Evolutionary conservation across 495 filamentous ascomycete genomes (phyloP), one percentile per base, ranked within the genome.

Genomic region (Pyrenopolyporus hunteri): DNA sequence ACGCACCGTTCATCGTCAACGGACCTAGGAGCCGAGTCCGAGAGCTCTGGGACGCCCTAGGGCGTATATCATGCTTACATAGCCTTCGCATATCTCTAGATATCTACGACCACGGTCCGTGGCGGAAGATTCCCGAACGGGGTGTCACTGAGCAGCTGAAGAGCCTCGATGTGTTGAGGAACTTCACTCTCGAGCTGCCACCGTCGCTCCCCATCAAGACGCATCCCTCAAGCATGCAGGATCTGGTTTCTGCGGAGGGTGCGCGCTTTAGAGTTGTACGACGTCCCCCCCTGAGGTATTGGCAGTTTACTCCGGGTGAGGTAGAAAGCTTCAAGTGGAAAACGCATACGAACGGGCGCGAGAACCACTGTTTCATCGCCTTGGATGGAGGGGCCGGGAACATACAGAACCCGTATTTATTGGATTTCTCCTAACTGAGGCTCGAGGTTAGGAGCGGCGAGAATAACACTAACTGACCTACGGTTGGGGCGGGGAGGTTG

Each of bases 251-350:
- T 17, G 8, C 49, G 19, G 59, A 60, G 19, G 40, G 37, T 11
- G 45, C 37, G 8, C 50, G 59, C 22, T 69, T 71, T 46, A 28
- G 39, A 5, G 51, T 71, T 23, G 54, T 59, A 13, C 59, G 69
- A 3, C 55, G 69, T 14, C 59, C 63, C 13, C 52, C 57, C 16
- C 32, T 71, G 40, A 52, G 69, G 20, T 71, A 69, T 26, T 71
- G 69, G 69, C 69, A 71, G 32, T 71, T 71, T 23, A 55, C 25
- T 2, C 66, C 66, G 10, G 66, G 69, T 8, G 63, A 71, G 25
- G 66, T 71, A 14, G 69, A 71, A 36, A 56, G 59, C 10, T 69
- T 71, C 42, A 54, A 11, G 59, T 71, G 69, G 69, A 49, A 67
- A 42, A 65, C 63, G 28, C 51, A 63, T 42, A 45, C 25, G 44